Conservation (phyloP, 768 basidiomycete species). For the Candolleomyces efflorescens region DNA sequence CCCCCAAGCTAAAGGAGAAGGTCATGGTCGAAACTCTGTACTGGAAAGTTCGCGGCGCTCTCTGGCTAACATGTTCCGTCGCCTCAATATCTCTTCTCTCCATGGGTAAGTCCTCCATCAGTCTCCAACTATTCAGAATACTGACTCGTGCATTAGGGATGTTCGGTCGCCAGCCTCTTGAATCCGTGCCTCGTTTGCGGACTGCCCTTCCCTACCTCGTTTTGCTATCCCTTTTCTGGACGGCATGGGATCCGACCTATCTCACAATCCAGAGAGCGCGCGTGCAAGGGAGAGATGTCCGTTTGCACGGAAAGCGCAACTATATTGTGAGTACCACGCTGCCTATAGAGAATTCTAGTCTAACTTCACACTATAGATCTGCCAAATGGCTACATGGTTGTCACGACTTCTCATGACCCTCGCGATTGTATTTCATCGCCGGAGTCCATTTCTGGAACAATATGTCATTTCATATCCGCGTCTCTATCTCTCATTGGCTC, state of each 20-base stretch:
- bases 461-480: constrained; percentile 29
- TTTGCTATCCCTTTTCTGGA: constrained; percentile 68
- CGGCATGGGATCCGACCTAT: constrained; percentile 86
- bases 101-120: constrained; percentile 36
- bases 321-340: constrained; percentile 51
- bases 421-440: constrained; percentile 37
- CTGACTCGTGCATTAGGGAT: constrained; percentile 22
- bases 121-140: not conserved
- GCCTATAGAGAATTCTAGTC: not conserved
- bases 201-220: constrained; percentile 47
- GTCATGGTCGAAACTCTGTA: constrained; percentile 46
- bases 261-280: constrained; percentile 51
- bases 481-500: constrained; percentile 43
- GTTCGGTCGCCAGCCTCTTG: constrained; percentile 26
- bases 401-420: constrained; percentile 43
- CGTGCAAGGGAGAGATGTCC: constrained; percentile 68
- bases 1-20: constrained; percentile 36
- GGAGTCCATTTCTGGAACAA: constrained; percentile 32
- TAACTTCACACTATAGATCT: constrained; percentile 34
- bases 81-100: constrained; percentile 38
- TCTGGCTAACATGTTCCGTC: constrained; percentile 55
- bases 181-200: constrained; percentile 21
- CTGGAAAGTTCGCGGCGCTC: constrained; percentile 66
- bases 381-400: constrained; percentile 58
- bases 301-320: constrained; percentile 55